These are phyloP conservation scores for Chlorella sp. DNA, from an alignment of 139 green algal species.

Conservation along the genomic window DNA sequence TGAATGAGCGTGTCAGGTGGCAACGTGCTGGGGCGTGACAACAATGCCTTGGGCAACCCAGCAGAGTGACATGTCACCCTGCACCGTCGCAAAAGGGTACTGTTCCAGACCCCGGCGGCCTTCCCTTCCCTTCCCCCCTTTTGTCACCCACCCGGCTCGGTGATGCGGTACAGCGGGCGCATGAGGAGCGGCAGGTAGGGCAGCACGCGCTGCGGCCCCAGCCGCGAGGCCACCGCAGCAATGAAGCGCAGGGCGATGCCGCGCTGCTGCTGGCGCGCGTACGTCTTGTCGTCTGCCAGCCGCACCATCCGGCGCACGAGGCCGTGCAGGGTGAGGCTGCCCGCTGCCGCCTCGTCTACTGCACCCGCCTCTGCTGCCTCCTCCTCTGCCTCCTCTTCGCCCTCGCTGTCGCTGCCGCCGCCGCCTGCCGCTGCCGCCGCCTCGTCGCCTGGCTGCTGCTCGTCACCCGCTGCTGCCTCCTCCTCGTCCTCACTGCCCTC, in stretches of 20 bases:
- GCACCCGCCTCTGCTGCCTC: slow-evolving; percentile 9
- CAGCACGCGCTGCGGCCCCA: slow-evolving; percentile 55
- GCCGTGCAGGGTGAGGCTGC: slow-evolving; percentile 64
- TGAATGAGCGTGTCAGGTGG: too few relatives aligned
- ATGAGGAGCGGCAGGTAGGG: slow-evolving; percentile 74
- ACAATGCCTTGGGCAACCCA: too few relatives aligned
- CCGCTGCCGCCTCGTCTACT: not conserved
- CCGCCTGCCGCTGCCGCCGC: slow-evolving; percentile 18
- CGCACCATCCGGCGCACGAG: slow-evolving; percentile 73
- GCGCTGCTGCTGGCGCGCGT: slow-evolving; percentile 54
- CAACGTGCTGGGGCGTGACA: too few relatives aligned
- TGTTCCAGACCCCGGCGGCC: too few relatives aligned
- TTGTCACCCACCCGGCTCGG: slow-evolving; percentile 49
- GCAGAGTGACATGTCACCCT: too few relatives aligned
- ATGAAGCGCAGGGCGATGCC: slow-evolving; percentile 78
- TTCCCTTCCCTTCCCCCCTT: too few relatives aligned
- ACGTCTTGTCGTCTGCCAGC: slow-evolving; percentile 70
- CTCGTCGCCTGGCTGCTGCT: slow-evolving; percentile 18
- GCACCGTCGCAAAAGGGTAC: too few relatives aligned
- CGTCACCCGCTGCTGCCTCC: slow-evolving; percentile 37
- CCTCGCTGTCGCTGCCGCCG: slow-evolving; percentile 40
- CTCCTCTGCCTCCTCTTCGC: slow-evolving; percentile 35
- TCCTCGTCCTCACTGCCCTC: slow-evolving; percentile 28
- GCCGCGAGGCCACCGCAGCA: slow-evolving; percentile 63
- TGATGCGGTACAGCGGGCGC: slow-evolving; percentile 82